Percentiles rank a stretch among this genome's conserved stretches.
Evolutionary conservation across 2,329 filamentous ascomycete genomes (phyloP).

Genomic region (Bertia moriformis): DNA sequence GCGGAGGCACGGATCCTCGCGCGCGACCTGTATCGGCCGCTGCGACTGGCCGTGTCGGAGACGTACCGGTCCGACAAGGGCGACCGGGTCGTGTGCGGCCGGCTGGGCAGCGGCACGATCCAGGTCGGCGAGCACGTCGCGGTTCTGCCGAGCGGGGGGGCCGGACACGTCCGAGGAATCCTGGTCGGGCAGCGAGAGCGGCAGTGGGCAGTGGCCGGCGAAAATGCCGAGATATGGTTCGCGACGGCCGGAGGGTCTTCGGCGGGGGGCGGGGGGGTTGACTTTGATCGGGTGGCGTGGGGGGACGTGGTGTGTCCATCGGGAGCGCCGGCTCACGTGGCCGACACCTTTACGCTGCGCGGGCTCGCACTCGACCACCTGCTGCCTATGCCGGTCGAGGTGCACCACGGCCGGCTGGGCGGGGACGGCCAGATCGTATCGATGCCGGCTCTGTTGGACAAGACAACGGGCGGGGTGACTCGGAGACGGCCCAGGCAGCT

Average conservation of each 20-base stretch:
- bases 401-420: constrained; percentile 74
- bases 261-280: no score
- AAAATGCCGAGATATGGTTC: constrained; percentile 72
- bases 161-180: constrained; percentile 66
- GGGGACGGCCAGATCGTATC: constrained; percentile 59
- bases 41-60: constrained; percentile 77
- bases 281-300: constrained; percentile 64
- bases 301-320: constrained; percentile 74
- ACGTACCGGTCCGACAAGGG: no score
- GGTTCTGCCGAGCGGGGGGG: constrained; percentile 69
- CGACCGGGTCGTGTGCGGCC: constrained; percentile 64
- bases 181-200: constrained; percentile 58
- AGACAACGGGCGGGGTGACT: constrained; percentile 53
- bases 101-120: constrained; percentile 69
- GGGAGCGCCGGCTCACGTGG: constrained; percentile 49
- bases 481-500: constrained; percentile 81
- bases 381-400: constrained; percentile 75
- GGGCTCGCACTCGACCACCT: constrained; percentile 80
- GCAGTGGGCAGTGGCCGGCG: constrained; percentile 86
- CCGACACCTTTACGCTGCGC: constrained; percentile 66
- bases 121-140: constrained; percentile 72
- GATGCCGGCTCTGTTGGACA: constrained; percentile 64
- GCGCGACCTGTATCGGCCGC: constrained; percentile 62
- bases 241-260: no score
- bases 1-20: constrained; percentile 53